Evolutionary conservation across 2,329 filamentous ascomycete genomes (phyloP).

Genomic region (Colletotrichum tropicale): DNA sequence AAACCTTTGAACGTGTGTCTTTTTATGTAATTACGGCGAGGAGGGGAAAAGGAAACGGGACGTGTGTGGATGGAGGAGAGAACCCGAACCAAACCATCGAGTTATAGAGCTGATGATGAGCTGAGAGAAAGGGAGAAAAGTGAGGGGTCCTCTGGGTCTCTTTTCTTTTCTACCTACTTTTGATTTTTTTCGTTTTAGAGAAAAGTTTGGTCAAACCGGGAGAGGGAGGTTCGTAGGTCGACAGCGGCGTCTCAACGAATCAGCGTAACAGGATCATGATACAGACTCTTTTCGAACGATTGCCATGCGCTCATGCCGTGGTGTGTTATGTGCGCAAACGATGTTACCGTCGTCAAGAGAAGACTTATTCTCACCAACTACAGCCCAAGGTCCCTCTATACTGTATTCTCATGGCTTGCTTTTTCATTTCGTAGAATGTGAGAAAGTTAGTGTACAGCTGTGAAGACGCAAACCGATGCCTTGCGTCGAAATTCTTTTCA

Average conservation of each 20-base stretch:
- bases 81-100: neutral
- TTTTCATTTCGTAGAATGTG: conserved; percentile 1
- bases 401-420: neutral
- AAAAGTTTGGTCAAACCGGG: neutral
- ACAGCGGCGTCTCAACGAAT: neutral
- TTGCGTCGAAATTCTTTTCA: neutral
- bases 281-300: conserved; percentile 33
- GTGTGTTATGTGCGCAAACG: neutral
- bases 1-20: neutral
- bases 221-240: neutral
- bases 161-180: neutral
- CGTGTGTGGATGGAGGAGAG: neutral
- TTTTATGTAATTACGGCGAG: conserved; percentile 16
- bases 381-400: neutral
- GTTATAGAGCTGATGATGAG: neutral
- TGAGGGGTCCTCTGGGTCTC: neutral
- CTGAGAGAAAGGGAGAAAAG: neutral
- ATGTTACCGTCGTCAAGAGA: neutral
- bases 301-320: neutral
- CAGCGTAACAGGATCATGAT: conserved; percentile 4
- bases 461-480: neutral
- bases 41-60: neutral
- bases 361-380: neutral
- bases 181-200: neutral
- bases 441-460: conserved; percentile 10